Conservation (phyloP, 495 filamentous ascomycete genomes). For the Neurospora sp. region DNA sequence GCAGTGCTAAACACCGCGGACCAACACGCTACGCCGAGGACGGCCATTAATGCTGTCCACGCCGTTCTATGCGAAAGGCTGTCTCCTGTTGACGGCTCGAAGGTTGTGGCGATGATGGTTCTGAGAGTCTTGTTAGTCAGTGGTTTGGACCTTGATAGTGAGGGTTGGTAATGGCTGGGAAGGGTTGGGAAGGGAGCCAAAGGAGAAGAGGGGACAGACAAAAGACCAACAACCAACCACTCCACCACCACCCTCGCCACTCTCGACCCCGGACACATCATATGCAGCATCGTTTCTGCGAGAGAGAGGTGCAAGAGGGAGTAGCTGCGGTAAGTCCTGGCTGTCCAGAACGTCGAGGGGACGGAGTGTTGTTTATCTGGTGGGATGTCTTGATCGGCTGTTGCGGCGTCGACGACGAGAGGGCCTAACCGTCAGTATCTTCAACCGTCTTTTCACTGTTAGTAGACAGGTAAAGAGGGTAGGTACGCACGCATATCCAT, state of each 20-base stretch:
- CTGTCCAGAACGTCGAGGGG: not conserved
- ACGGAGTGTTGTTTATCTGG: not conserved
- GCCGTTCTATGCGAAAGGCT: not conserved
- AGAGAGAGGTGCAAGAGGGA: not conserved
- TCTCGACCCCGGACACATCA: not conserved
- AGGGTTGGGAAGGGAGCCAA: not conserved
- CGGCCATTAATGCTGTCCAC: not conserved
- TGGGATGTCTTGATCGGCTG: not conserved
- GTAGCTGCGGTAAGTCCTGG: not conserved
- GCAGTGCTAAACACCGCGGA: not conserved
- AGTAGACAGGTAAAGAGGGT: too few relatives aligned
- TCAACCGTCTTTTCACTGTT: too few relatives aligned
- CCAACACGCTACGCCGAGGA: not conserved
- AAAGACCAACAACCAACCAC: not conserved
- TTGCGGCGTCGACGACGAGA: not conserved
- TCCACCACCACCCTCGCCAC: not conserved
- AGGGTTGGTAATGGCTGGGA: not conserved
- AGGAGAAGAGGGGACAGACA: not conserved
- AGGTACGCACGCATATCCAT: not conserved
- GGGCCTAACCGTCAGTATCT: not conserved
- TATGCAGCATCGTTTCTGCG: not conserved
- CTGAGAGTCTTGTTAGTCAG: not conserved
- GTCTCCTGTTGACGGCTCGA: not conserved
- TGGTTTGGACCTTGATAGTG: too few relatives aligned
- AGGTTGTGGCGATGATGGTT: not conserved